phyloP scores from a whole-genome alignment of 805 yeast genomes.

The Wickerhamiella cacticola region DNA sequence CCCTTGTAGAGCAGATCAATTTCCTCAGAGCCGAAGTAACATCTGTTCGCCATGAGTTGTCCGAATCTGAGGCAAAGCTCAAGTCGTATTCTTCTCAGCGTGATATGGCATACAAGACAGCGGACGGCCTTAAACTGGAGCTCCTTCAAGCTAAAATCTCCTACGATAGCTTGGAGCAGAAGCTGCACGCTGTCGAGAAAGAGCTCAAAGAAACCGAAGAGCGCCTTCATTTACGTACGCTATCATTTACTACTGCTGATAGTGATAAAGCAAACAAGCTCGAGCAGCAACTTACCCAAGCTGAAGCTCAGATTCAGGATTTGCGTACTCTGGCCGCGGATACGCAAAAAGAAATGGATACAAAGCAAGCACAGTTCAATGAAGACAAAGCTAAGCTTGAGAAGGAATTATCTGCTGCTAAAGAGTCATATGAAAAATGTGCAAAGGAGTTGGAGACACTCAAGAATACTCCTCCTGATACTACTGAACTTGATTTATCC shows the following conservation, averaged over 20 bases:
- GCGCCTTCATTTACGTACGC: slow-evolving; percentile 2
- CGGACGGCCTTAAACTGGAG: slow-evolving; percentile 49
- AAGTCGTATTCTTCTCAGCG: slow-evolving; percentile 40
- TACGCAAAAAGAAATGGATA: not conserved
- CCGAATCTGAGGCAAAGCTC: slow-evolving; percentile 40
- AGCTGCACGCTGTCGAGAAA: not conserved
- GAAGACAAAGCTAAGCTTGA: not conserved
- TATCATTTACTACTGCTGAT: slow-evolving; percentile 8
- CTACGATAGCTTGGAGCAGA: slow-evolving; percentile 4
- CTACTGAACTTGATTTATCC: slow-evolving; percentile 1
- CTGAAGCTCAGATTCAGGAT: slow-evolving; percentile 34
- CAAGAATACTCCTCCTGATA: slow-evolving; percentile 8
- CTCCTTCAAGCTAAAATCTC: slow-evolving; percentile 23
- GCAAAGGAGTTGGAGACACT: not conserved
- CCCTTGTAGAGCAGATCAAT: slow-evolving; percentile 40
- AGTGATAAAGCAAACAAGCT: slow-evolving; percentile 29
- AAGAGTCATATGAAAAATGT: not conserved
- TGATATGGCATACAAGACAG: slow-evolving; percentile 45
- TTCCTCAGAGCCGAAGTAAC: slow-evolving; percentile 39
- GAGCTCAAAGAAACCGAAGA: not conserved
- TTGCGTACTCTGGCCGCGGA: slow-evolving; percentile 20
- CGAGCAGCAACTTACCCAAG: slow-evolving; percentile 31
- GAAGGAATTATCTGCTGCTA: not conserved
- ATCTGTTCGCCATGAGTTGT: slow-evolving; percentile 36
- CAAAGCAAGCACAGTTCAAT: not conserved